phyloP scores from a whole-genome alignment of 1,139 yeast species.

The Yarrowia galli region DNA sequence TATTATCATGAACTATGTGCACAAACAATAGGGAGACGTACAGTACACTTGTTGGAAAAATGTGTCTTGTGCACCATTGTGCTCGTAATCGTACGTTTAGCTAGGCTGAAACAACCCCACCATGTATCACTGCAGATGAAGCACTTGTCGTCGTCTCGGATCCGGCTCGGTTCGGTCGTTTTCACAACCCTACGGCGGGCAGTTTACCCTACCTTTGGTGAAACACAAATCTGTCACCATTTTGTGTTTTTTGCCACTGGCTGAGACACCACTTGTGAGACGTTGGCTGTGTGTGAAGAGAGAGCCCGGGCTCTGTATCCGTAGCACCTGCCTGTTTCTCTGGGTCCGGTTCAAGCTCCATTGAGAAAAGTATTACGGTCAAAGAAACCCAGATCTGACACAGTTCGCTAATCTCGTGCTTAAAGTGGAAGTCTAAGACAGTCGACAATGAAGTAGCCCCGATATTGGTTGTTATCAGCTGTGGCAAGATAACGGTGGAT shows the following conservation, averaged over 20 bases:
- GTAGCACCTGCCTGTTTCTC: not conserved
- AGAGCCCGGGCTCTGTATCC: not conserved
- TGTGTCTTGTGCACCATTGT: no score
- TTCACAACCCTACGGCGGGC: not conserved
- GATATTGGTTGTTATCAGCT: constrained; percentile 17
- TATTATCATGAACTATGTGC: no score
- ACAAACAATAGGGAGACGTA: no score
- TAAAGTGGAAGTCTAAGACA: constrained; percentile 21
- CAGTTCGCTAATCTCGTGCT: constrained; percentile 16
- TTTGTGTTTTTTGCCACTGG: constrained; percentile 19
- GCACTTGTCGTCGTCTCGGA: not conserved
- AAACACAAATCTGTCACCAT: no score
- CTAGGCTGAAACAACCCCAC: constrained; percentile 9
- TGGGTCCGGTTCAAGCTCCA: not conserved
- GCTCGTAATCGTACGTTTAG: not conserved
- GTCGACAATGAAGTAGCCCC: constrained; percentile 17
- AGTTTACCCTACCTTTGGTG: constrained; percentile 11
- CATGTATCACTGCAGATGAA: not conserved
- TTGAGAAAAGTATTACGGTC: not conserved
- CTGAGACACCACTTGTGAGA: constrained; percentile 1
- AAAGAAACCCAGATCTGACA: constrained; percentile 8
- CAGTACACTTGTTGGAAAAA: no score
- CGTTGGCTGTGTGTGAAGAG: not conserved
- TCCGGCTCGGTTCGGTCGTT: constrained; percentile 1
- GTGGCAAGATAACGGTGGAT: not conserved